A percentile compares a stretch with the other conserved stretches of the same genome.
These are phyloP conservation scores for Geranium brycei DNA, from an alignment of 345 rosid species.

Conservation along the genomic window DNA sequence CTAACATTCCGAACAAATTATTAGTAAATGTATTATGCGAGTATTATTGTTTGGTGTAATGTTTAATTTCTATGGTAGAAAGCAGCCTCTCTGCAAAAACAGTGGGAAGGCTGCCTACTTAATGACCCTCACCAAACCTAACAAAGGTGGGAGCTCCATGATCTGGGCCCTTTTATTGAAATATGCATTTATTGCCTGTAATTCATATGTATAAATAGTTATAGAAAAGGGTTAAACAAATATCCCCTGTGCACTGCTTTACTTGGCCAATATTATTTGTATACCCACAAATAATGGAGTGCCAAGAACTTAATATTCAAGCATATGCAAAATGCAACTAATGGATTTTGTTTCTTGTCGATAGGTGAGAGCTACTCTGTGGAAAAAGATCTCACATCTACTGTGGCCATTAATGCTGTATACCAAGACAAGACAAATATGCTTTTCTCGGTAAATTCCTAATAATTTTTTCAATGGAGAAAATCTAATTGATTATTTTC, in stretches of 20 bases:
- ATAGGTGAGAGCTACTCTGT: conserved; percentile 97
- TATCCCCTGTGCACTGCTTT: not conserved
- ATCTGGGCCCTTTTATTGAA: not conserved
- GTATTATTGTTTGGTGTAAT: not conserved
- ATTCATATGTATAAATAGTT: not conserved
- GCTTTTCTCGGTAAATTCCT: conserved; percentile 72
- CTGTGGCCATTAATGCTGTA: conserved; percentile 74
- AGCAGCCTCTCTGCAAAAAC: no score
- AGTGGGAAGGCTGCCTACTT: no score
- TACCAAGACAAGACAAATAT: conserved; percentile 98
- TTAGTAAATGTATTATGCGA: conserved; percentile 2
- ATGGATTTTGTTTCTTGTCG: conserved; percentile 19
- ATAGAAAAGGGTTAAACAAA: not conserved
- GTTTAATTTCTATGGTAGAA: not conserved
- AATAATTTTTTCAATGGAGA: not conserved
- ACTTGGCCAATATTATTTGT: not conserved
- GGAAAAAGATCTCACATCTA: conserved; percentile 64
- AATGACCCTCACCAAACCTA: no score
- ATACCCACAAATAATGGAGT: not conserved
- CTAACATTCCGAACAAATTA: conserved; percentile 3
- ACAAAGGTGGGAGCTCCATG: no score
- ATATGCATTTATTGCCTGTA: not conserved
- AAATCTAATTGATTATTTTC: no score
- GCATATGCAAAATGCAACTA: not conserved
- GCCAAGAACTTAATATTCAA: not conserved